phyloP scores from a whole-genome alignment of 1,284 basidiomycete genomes.

The Trichosporon sp. region DNA sequence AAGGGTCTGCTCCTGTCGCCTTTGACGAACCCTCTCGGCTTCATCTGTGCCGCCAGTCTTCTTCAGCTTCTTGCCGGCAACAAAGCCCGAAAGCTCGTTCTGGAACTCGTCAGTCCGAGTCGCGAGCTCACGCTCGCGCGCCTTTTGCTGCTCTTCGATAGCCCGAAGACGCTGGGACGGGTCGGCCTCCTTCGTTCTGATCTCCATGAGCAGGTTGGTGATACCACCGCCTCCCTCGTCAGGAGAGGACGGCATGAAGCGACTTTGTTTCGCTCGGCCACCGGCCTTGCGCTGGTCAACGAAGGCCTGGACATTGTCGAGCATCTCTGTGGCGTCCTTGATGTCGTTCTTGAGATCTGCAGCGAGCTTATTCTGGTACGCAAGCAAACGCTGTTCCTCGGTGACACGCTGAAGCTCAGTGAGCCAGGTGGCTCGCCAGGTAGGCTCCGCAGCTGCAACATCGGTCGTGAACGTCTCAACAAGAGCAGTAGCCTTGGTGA shows the following conservation, averaged over 20 bases:
- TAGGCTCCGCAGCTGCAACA: constrained; percentile 83
- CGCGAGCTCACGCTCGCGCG: constrained; percentile 67
- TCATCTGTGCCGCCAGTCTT: constrained; percentile 94
- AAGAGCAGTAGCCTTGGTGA: constrained; percentile 65
- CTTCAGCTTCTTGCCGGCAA: constrained; percentile 74
- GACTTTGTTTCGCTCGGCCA: constrained; percentile 46
- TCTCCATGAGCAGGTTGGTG: constrained; percentile 71
- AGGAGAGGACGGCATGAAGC: constrained; percentile 27
- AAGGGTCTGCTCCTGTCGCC: constrained; percentile 72
- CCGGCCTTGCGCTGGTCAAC: constrained; percentile 61
- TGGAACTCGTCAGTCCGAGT: constrained; percentile 63
- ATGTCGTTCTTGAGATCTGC: constrained; percentile 85
- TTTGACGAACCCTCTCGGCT: constrained; percentile 75
- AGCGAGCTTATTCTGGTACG: constrained; percentile 85
- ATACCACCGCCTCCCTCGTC: constrained; percentile 51
- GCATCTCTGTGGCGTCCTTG: constrained; percentile 77
- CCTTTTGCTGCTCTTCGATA: constrained; percentile 78
- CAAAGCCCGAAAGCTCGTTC: constrained; percentile 74
- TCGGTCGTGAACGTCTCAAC: constrained; percentile 76
- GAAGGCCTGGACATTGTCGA: constrained; percentile 80
- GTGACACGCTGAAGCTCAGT: constrained; percentile 93
- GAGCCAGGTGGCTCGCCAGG: constrained; percentile 99
- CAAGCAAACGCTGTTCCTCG: constrained; percentile 92
- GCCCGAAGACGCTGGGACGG: constrained; percentile 76
- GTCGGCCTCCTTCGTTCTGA: constrained; percentile 73